A percentile compares a stretch with the other conserved stretches of the same genome.
Conservation (phyloP, 2,329 filamentous ascomycete species). For the Arthrobotrys pseudoclavata region DNA sequence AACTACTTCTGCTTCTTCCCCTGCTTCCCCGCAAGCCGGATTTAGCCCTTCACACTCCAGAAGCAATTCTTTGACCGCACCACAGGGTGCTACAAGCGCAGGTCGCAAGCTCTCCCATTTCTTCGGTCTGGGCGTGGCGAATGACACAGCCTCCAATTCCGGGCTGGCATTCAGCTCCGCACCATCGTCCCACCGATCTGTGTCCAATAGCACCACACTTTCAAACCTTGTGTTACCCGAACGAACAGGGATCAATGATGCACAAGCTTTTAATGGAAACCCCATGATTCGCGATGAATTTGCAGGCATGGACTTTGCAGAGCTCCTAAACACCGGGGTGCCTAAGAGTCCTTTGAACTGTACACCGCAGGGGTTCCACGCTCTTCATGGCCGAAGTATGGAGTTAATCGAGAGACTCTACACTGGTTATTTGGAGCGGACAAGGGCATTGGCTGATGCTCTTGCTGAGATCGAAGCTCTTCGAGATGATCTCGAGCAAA, state of each 20-base stretch:
- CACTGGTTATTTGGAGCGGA: constrained; percentile 45
- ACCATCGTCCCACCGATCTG: constrained; percentile 51
- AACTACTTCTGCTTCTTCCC: constrained; percentile 17
- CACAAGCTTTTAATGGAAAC: constrained; percentile 40
- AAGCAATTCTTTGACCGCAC: constrained; percentile 29
- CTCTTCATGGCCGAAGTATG: constrained; percentile 38
- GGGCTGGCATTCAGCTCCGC: constrained; percentile 52
- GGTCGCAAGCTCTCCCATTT: constrained; percentile 48
- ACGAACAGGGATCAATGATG: neutral
- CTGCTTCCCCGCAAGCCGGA: constrained; percentile 9
- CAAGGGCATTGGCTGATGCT: constrained; percentile 40
- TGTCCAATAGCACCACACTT: constrained; percentile 56
- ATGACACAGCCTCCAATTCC: constrained; percentile 53
- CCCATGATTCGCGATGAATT: constrained; percentile 57
- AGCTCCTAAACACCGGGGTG: constrained; percentile 31
- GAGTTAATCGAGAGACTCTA: constrained; percentile 49
- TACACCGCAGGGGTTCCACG: constrained; percentile 52
- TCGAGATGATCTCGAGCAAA: constrained; percentile 49
- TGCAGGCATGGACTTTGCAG: constrained; percentile 42
- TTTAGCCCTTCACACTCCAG: constrained; percentile 35
- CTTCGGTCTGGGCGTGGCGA: constrained; percentile 43
- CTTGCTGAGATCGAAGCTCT: constrained; percentile 46
- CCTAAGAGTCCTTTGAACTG: constrained; percentile 53
- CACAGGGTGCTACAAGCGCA: constrained; percentile 21
- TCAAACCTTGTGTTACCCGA: constrained; percentile 58